phyloP scores from a whole-genome alignment of 2,329 filamentous ascomycete species.

The Penicillium aurantiogriseum region DNA sequence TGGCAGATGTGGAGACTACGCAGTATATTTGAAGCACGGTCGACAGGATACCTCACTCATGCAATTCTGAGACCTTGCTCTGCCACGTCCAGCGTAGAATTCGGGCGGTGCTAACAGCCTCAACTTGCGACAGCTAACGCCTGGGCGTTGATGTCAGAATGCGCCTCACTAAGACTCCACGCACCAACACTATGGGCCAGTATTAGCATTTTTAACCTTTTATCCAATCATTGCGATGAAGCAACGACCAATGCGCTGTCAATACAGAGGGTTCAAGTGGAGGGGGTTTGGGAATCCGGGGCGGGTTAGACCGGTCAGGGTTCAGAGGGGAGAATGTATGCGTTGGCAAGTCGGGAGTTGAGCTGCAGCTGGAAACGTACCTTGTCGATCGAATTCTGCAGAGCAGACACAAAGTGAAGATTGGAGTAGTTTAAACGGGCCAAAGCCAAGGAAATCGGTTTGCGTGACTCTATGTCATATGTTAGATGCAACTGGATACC shows the following conservation, averaged over 20 bases:
- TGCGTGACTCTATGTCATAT: slow-evolving; percentile 10
- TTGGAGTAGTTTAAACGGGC: slow-evolving; percentile 5
- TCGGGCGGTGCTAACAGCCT: slow-evolving; percentile 30
- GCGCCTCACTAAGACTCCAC: slow-evolving; percentile 22
- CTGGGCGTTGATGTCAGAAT: slow-evolving; percentile 29
- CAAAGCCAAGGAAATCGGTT: slow-evolving; percentile 13
- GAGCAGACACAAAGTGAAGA: slow-evolving; percentile 15
- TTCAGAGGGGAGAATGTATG: slow-evolving; percentile 36
- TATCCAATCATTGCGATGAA: slow-evolving; percentile 13
- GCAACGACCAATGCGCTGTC: slow-evolving; percentile 31
- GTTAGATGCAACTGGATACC: slow-evolving; percentile 16
- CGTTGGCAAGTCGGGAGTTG: slow-evolving; percentile 37
- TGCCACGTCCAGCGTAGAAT: slow-evolving; percentile 27
- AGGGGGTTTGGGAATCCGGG: slow-evolving; percentile 23
- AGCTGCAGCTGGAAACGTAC: slow-evolving; percentile 38
- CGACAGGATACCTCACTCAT: slow-evolving; percentile 23
- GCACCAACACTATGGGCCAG: slow-evolving; percentile 22
- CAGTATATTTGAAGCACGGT: slow-evolving; percentile 29
- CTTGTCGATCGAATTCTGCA: slow-evolving; percentile 34
- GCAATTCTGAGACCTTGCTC: slow-evolving; percentile 16
- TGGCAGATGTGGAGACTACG: slow-evolving; percentile 27
- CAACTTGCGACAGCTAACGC: slow-evolving; percentile 15
- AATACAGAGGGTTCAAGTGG: slow-evolving; percentile 19
- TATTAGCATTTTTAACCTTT: slow-evolving; percentile 25
- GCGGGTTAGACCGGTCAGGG: slow-evolving; percentile 30